phyloP scores from a whole-genome alignment of 1,284 basidiomycete species.

The Ceratobasidium sp. region DNA sequence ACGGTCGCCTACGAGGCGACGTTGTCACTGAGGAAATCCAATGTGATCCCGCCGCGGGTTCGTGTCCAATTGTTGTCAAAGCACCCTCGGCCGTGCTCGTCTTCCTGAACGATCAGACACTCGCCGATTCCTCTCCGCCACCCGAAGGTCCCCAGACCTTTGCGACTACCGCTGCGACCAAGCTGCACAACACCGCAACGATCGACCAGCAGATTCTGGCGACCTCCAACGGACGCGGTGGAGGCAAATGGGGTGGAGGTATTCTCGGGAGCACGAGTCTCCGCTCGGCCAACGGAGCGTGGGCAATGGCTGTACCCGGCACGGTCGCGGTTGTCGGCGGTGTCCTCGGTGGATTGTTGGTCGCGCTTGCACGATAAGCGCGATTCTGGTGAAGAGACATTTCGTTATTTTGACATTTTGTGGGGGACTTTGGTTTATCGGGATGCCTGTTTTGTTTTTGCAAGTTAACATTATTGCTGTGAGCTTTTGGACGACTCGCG shows the following conservation, averaged over 20 bases:
- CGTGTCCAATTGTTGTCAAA: slow-evolving; percentile 68
- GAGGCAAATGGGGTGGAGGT: slow-evolving; percentile 39
- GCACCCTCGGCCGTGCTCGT: slow-evolving; percentile 77
- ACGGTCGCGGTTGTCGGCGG: slow-evolving; percentile 8
- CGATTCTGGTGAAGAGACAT: background rate
- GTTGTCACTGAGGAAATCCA: slow-evolving; percentile 60
- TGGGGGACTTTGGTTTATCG: background rate
- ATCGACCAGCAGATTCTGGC: slow-evolving; percentile 48
- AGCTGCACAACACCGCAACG: slow-evolving; percentile 46
- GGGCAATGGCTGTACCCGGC: slow-evolving; percentile 19
- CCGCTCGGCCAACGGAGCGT: slow-evolving; percentile 19
- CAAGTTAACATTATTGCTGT: background rate
- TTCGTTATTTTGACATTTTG: background rate
- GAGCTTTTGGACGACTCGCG: background rate
- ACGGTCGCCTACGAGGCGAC: slow-evolving; percentile 65
- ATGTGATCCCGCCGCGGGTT: slow-evolving; percentile 60
- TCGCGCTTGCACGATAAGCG: slow-evolving; percentile 29
- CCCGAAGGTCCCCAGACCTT: slow-evolving; percentile 38
- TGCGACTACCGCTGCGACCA: slow-evolving; percentile 53
- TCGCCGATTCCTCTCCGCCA: slow-evolving; percentile 52
- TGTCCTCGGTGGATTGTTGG: slow-evolving; percentile 28
- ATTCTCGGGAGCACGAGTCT: slow-evolving; percentile 37
- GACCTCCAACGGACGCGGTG: slow-evolving; percentile 52
- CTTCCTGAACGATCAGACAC: slow-evolving; percentile 63
- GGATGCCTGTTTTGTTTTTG: slow-evolving; percentile 13